Conservation (phyloP, 305 asterid species). For the Solanum hybrid region DNA sequence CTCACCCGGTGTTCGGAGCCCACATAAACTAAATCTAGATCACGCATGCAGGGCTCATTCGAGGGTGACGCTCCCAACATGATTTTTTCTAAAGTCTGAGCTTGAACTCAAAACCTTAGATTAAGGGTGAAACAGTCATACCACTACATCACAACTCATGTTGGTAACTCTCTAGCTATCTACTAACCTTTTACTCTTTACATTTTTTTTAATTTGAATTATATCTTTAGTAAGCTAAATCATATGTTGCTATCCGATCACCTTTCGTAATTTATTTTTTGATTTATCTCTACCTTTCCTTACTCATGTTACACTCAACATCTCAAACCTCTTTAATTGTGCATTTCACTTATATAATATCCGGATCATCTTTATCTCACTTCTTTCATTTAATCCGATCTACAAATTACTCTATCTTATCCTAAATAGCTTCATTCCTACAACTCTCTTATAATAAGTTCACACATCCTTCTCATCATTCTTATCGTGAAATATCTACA, state of each 20-base stretch:
- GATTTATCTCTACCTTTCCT: background rate
- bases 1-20: fast-evolving
- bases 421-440: fast-evolving
- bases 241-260: background rate
- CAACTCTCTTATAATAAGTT: background rate
- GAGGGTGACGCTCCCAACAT: background rate
- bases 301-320: background rate
- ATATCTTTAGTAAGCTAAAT: background rate
- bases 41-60: background rate
- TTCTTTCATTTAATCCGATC: background rate
- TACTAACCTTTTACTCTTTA: background rate
- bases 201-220: background rate
- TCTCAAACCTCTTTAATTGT: background rate
- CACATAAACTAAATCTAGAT: background rate
- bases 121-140: too few species aligned
- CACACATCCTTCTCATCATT: fast-evolving
- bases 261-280: background rate
- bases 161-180: background rate
- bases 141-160: background rate
- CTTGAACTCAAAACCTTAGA: fast-evolving
- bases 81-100: background rate
- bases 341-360: background rate
- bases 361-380: background rate
- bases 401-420: fast-evolving
- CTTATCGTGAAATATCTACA: fast-evolving